Percentiles rank a stretch among this genome's conserved stretches.
Evolutionary conservation across 805 yeast species (phyloP).

Genomic region (Teunomyces pallodes): DNA sequence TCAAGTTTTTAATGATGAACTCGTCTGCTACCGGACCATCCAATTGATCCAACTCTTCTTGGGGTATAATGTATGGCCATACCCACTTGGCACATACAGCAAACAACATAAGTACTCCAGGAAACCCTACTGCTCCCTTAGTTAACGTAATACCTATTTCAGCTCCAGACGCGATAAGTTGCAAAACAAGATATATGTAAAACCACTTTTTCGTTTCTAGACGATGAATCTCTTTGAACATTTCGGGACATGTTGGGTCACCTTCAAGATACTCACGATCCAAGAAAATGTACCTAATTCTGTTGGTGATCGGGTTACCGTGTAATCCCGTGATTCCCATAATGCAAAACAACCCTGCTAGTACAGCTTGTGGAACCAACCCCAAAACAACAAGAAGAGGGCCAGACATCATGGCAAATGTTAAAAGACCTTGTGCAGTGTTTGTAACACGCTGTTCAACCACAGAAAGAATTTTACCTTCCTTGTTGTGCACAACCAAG

Average conservation of each 20-base stretch:
- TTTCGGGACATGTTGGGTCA: constrained; percentile 37
- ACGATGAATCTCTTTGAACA: constrained; percentile 27
- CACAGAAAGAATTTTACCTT: constrained; percentile 48
- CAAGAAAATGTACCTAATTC: constrained; percentile 60
- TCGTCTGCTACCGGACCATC: constrained; percentile 67
- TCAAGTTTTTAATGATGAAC: constrained; percentile 48
- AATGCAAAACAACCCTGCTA: constrained; percentile 88
- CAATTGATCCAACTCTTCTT: constrained; percentile 55
- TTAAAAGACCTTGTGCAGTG: constrained; percentile 77
- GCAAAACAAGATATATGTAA: constrained; percentile 52
- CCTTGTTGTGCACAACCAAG: constrained; percentile 52
- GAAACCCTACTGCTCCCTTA: constrained; percentile 91
- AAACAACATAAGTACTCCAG: constrained; percentile 75
- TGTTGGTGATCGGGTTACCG: constrained; percentile 60
- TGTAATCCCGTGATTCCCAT: constrained; percentile 86
- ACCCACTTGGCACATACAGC: constrained; percentile 56
- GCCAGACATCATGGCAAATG: constrained; percentile 83
- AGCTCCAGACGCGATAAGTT: constrained; percentile 65
- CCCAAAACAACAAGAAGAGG: constrained; percentile 82
- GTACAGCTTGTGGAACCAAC: constrained; percentile 85
- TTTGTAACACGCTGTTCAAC: constrained; percentile 91
- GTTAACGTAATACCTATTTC: constrained; percentile 88
- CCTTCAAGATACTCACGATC: constrained; percentile 45
- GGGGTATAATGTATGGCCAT: constrained; percentile 63
- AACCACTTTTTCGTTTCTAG: constrained; percentile 46